A percentile compares a stretch with the other conserved stretches of the same genome.
Evolutionary conservation across 2,329 filamentous ascomycete species (phyloP).

Genomic region (Penicillium sp.): DNA sequence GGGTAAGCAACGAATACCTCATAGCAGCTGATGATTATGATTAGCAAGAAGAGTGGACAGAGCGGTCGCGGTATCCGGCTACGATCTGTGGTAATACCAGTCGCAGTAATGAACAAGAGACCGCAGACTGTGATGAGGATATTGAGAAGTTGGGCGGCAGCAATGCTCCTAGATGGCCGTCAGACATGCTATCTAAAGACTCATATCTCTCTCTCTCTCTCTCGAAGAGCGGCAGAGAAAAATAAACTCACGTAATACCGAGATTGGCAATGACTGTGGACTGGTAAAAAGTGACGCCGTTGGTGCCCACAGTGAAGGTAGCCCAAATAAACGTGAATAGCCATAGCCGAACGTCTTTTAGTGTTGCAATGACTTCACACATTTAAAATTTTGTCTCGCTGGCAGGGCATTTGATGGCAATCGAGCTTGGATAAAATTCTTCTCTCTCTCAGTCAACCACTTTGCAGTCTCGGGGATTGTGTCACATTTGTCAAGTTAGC

Average conservation of each 20-base stretch:
- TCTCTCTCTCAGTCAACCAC: constrained; percentile 56
- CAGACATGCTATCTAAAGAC: not conserved
- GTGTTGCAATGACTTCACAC: constrained; percentile 46
- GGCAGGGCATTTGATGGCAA: constrained; percentile 51
- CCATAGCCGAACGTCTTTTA: constrained; percentile 53
- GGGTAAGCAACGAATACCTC: constrained; percentile 55
- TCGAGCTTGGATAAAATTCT: constrained; percentile 57
- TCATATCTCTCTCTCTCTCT: not conserved
- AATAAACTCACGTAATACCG: constrained; percentile 48
- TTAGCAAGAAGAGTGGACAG: constrained; percentile 52
- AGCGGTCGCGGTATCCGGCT: constrained; percentile 52
- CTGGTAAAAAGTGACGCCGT: constrained; percentile 53
- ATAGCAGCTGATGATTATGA: constrained; percentile 55
- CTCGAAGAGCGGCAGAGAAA: not conserved
- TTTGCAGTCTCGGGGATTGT: constrained; percentile 52
- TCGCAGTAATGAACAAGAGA: constrained; percentile 51
- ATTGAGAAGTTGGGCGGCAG: constrained; percentile 57
- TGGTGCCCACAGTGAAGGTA: constrained; percentile 55
- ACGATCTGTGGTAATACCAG: constrained; percentile 53
- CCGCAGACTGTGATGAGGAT: constrained; percentile 54
- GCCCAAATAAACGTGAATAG: constrained; percentile 56
- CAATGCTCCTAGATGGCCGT: constrained; percentile 46
- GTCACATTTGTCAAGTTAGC: constrained; percentile 3
- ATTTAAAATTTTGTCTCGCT: constrained; percentile 50
- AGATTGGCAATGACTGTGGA: constrained; percentile 51